These are phyloP conservation scores for Sclerotinia spermophila DNA, from an alignment of 2,329 filamentous ascomycete species.

Conservation along the genomic window DNA sequence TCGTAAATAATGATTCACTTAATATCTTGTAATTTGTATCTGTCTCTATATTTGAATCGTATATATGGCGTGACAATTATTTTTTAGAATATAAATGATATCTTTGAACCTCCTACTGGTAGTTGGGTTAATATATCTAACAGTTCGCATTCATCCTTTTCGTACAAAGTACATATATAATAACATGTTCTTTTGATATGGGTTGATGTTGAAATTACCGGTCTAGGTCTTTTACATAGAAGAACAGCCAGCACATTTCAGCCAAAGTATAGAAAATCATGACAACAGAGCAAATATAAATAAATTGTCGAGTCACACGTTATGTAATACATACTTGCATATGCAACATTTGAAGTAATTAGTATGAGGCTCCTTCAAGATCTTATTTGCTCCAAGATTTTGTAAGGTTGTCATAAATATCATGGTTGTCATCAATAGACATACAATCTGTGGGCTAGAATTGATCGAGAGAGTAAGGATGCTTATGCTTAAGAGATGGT, in stretches of 20 bases:
- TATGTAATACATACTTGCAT: not conserved
- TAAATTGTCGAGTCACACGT: slow-evolving; percentile 2
- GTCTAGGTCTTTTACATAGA: too few species aligned
- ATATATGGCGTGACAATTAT: not conserved
- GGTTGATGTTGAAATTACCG: too few species aligned
- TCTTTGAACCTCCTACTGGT: not conserved
- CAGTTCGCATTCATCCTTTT: not conserved
- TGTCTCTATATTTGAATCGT: not conserved
- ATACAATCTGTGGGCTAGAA: not conserved
- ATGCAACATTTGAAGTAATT: not conserved
- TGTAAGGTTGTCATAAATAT: not conserved
- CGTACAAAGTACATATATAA: not conserved
- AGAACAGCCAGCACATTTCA: not conserved
- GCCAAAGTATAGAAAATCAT: not conserved
- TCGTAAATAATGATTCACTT: not conserved
- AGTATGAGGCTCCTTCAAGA: not conserved
- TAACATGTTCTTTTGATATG: not conserved
- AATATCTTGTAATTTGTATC: not conserved
- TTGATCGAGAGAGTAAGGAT: not conserved
- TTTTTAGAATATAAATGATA: not conserved
- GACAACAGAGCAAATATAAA: slow-evolving; percentile 5
- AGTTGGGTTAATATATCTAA: not conserved
- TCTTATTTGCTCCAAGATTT: not conserved
- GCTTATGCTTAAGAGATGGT: not conserved
- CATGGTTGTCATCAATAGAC: not conserved